Base-by-base conservation (phyloP, 208 protist genomes). In the Leishmania braziliensis region DNA sequence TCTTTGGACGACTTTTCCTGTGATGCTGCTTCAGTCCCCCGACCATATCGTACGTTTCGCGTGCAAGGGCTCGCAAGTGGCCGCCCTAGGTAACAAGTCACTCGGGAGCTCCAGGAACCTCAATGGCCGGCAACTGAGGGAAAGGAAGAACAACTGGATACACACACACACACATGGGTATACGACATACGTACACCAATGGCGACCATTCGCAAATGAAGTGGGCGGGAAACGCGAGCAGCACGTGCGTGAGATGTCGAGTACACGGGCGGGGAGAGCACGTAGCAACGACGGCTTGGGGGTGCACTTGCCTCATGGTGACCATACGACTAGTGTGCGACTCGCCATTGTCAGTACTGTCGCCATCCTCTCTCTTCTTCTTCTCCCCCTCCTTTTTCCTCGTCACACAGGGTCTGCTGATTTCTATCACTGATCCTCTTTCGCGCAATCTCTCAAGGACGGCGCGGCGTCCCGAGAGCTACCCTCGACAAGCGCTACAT, bases 1-100 rank as follows among this genome's bases (percentile, higher is more conserved):
- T 53, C 33, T 29, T 66, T 48, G 46, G 75, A 63, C 16, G 65
- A 58, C 33, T 70, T 63, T 58, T 79, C 69, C 66, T 77, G 29
- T 70, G 33, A 73, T 74, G 77, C 77, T 65, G 62, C 62, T 66
- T 36, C 62, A 23, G 36, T 66, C 29, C 29, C 62, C 29, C 62
- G 5, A 12, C 62, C 62, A 36, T 66, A 39, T 66, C 62, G 26
- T 66, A 66, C 29, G 62, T 36, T 20, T 39, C 29, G 10, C 62
- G 14, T 66, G 62, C 29, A 66, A 66, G 29, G 62, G 12, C 29
- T 66, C 29, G 62, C 62, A 39, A 66, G 62, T 63, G 58, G 12
- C 58, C 26, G 58, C 58, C 58, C 58, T 26, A 29, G 58, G 8
- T 63, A 63, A 3, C 58, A 63, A 63, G 58, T 66, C 3, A 20